These are phyloP conservation scores for Aspergillus sergii DNA, from an alignment of 2,329 filamentous ascomycete species.

Conservation along the genomic window DNA sequence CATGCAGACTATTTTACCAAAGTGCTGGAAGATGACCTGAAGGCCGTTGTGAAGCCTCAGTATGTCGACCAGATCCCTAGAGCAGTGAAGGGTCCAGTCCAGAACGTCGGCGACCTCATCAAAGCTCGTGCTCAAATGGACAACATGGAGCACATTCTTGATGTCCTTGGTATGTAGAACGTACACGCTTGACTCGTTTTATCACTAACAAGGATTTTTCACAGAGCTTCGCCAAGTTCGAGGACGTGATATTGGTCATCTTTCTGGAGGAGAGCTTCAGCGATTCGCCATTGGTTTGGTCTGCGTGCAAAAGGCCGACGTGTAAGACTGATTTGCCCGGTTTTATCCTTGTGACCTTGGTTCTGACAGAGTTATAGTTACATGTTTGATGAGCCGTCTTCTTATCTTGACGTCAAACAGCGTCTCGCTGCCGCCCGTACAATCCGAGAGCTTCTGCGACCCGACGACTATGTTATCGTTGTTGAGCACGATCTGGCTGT, in stretches of 20 bases:
- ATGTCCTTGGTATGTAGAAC: slow-evolving; percentile 64
- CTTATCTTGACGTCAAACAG: slow-evolving; percentile 99
- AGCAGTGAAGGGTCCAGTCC: slow-evolving; percentile 80
- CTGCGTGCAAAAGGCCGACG: slow-evolving; percentile 93
- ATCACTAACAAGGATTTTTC: slow-evolving; percentile 19
- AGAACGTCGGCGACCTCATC: slow-evolving; percentile 78
- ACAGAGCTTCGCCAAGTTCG: slow-evolving; percentile 82
- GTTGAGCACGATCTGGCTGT: slow-evolving; percentile 99
- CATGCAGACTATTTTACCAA: slow-evolving; percentile 93
- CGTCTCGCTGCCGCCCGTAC: slow-evolving; percentile 88
- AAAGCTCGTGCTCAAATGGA: slow-evolving; percentile 73
- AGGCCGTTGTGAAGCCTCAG: slow-evolving; percentile 98
- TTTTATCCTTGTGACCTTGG: background rate
- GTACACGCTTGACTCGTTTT: background rate
- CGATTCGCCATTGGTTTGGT: slow-evolving; percentile 96
- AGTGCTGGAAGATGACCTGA: slow-evolving; percentile 92
- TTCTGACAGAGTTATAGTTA: slow-evolving; percentile 57
- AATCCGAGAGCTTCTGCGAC: slow-evolving; percentile 85
- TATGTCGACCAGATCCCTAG: slow-evolving; percentile 98
- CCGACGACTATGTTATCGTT: slow-evolving; percentile 95
- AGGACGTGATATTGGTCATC: slow-evolving; percentile 83
- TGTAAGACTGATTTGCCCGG: slow-evolving; percentile 52
- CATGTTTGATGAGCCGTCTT: slow-evolving; percentile 99
- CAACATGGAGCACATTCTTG: slow-evolving; percentile 79
- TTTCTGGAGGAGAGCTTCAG: slow-evolving; percentile 97